Evolutionary conservation across 768 basidiomycete species (phyloP), one percentile per base, ranked within the genome.

Genomic region (Tubosaeta brunneosetosa): DNA sequence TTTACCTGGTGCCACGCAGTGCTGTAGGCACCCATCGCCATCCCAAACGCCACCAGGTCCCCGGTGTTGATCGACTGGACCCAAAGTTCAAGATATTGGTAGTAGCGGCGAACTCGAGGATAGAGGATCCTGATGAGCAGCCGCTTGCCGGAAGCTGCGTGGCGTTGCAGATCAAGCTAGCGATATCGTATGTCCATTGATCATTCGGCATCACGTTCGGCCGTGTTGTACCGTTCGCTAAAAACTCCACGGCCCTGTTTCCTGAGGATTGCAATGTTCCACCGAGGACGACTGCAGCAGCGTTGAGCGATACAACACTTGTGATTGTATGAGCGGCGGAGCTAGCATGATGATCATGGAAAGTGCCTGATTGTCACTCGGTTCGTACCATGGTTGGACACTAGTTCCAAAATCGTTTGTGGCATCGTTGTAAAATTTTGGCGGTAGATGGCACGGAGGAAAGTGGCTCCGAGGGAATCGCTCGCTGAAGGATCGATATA

Each of bases 1-100:
- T 4, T 81, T 71, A 51, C 75, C 75, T 9, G 70, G 57, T 56
- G 81, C 25, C 25, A 81, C 6, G 25, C 51, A 1, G n/a, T 40
- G 37, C 40, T 57, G 51, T 57, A 52, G 34, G 58, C 53, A 1
- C 6, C 55, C 61, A 6, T 47, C 29, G 9, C 29, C 29, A 29
- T 29, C 6, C 29, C 9, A 22, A 22, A 22, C 22, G 3, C 22
- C 22, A 2, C 22, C 22, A 22, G 22, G 22, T 22, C 22, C 22
- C 22, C 22, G 22, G 22, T 22, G 22, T 22, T 22, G 22, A 22
- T 22, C 22, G 22, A 22, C 3, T 22, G 22, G 22, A 22, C 22
- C 22, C 22, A 3, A 6, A 7, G 25, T 19, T n/a, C 10, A 19
- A 40, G 22, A 41, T 5, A 6, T 26, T 42, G 9, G 13, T 31